Percentiles rank a stretch among this genome's conserved stretches.
phyloP scores from a whole-genome alignment of 805 yeast species.

The Metschnikowia vanudenii region DNA sequence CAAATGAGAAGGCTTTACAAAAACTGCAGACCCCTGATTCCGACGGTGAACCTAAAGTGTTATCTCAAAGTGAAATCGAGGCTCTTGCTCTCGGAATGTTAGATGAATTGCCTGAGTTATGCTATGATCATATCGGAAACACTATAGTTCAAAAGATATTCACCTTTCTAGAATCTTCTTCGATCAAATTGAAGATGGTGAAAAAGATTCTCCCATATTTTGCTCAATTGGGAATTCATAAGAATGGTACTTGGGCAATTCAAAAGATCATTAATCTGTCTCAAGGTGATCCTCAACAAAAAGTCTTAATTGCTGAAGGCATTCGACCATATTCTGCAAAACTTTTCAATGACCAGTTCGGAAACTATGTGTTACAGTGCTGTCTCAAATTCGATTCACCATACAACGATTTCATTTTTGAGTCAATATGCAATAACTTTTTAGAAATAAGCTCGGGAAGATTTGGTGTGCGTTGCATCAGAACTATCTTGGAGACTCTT shows the following conservation, averaged over 20 bases:
- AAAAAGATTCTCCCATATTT: conserved; percentile 73
- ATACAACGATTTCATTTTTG: conserved; percentile 85
- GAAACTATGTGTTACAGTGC: conserved; percentile 94
- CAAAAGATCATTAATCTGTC: conserved; percentile 83
- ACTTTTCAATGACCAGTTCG: conserved; percentile 91
- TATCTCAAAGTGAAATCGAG: conserved; percentile 72
- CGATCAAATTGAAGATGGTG: conserved; percentile 77
- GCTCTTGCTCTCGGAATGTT: conserved; percentile 80
- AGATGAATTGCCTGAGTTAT: conserved; percentile 83
- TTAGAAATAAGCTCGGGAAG: conserved; percentile 81
- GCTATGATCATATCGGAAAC: conserved; percentile 92
- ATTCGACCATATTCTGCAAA: conserved; percentile 81
- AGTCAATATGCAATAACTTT: conserved; percentile 73
- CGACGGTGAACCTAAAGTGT: conserved; percentile 13
- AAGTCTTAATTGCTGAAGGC: conserved; percentile 62
- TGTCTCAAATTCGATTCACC: conserved; percentile 88
- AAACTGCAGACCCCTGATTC: conserved; percentile 4
- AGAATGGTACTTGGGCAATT: conserved; percentile 99
- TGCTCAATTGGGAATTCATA: conserved; percentile 91
- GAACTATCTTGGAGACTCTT: conserved; percentile 87
- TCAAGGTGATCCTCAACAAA: conserved; percentile 46
- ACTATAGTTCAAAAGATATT: conserved; percentile 93
- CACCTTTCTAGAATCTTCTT: conserved; percentile 59
- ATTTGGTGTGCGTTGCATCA: conserved; percentile 91
- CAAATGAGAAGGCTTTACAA: conserved; percentile 24